A percentile compares a stretch with the other conserved stretches of the same genome.
These are phyloP conservation scores for Solanum tarapatanum DNA, from an alignment of 257 asterid genomes.

Conservation along the genomic window DNA sequence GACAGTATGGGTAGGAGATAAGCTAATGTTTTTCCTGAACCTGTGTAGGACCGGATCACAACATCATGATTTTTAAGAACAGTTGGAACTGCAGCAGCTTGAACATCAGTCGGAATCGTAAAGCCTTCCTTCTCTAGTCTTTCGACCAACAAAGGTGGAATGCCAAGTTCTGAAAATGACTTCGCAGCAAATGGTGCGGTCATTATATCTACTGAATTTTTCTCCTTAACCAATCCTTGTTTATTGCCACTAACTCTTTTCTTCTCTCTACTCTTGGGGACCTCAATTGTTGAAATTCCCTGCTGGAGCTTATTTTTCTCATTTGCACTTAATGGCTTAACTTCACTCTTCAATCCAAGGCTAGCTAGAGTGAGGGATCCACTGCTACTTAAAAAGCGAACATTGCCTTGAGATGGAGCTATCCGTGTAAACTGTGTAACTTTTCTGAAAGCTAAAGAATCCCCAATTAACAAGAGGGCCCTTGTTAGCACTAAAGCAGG, in stretches of 20 bases:
- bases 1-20: slow-evolving; percentile 94
- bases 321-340: slow-evolving; percentile 15
- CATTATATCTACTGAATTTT: slow-evolving; percentile 29
- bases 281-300: slow-evolving; percentile 53
- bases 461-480: slow-evolving; percentile 9
- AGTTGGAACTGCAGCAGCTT: slow-evolving; percentile 83
- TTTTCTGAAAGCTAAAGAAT: slow-evolving; percentile 29
- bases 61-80: slow-evolving; percentile 70
- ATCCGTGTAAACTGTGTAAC: slow-evolving; percentile 23
- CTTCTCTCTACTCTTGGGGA: slow-evolving; percentile 40
- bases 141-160: slow-evolving; percentile 57
- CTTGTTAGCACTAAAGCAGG: slow-evolving; percentile 23
- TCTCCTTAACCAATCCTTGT: slow-evolving; percentile 14
- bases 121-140: slow-evolving; percentile 78
- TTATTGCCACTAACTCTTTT: slow-evolving; percentile 20
- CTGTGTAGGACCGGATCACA: slow-evolving; percentile 90
- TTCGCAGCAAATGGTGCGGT: slow-evolving; percentile 69
- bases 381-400: slow-evolving; percentile 21
- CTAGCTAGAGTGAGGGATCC: slow-evolving; percentile 59
- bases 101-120: slow-evolving; percentile 79
- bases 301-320: slow-evolving; percentile 40
- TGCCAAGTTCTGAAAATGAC: slow-evolving; percentile 80
- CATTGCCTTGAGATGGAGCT: slow-evolving; percentile 26
- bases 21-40: slow-evolving; percentile 94
- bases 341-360: slow-evolving; percentile 49